Conservation (phyloP, 2,329 filamentous ascomycete genomes). For the Aspergillus piperis region DNA sequence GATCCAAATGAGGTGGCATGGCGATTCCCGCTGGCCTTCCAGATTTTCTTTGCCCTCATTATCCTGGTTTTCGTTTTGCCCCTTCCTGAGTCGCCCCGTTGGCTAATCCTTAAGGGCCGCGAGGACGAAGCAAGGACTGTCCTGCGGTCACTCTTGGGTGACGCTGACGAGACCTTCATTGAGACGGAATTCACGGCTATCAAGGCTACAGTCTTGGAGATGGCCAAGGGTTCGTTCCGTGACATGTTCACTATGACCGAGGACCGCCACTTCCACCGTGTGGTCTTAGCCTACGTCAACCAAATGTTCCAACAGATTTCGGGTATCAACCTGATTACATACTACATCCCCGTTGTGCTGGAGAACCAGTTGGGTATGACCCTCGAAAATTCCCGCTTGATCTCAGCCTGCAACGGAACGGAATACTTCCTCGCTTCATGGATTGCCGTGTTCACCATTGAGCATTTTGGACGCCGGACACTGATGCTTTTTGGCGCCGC, state of each 20-base stretch:
- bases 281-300: conserved; percentile 58
- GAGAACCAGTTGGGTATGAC: conserved; percentile 45
- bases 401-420: conserved; percentile 57
- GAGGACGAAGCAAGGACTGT: conserved; percentile 55
- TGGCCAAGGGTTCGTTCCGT: conserved; percentile 52
- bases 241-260: conserved; percentile 62
- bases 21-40: conserved; percentile 60
- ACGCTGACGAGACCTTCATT: conserved; percentile 47
- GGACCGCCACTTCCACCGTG: conserved; percentile 59
- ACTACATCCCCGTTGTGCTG: conserved; percentile 48
- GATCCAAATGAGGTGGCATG: conserved; percentile 52
- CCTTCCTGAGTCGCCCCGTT: conserved; percentile 60
- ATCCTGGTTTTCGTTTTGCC: conserved; percentile 52
- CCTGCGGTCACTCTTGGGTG: conserved; percentile 50
- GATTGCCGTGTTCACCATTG: conserved; percentile 53
- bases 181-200: conserved; percentile 53
- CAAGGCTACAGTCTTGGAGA: conserved; percentile 56
- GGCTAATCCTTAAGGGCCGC: conserved; percentile 58
- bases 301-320: conserved; percentile 58
- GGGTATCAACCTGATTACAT: conserved; percentile 49
- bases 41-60: conserved; percentile 58
- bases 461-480: conserved; percentile 58
- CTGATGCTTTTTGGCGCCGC: conserved; percentile 71
- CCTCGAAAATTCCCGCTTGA: conserved; percentile 47
- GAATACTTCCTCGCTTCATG: conserved; percentile 56